phyloP scores from a whole-genome alignment of 139 green algal genomes.

The Chlorella ohadii region DNA sequence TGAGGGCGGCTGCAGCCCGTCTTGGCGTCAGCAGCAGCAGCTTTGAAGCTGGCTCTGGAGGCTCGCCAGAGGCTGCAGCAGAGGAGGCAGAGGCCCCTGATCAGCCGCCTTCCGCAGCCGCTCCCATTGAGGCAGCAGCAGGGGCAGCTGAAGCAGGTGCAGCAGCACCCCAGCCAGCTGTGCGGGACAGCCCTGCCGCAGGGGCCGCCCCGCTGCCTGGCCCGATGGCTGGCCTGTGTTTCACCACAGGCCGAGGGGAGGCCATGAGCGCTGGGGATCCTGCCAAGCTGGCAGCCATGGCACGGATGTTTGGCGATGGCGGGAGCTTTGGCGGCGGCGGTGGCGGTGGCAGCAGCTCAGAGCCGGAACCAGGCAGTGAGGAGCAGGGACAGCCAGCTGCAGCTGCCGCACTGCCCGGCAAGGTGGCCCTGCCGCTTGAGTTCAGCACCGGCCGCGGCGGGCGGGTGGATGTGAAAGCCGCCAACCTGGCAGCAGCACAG shows the following conservation, averaged over 20 bases:
- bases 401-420: background rate
- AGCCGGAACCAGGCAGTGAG: background rate
- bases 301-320: background rate
- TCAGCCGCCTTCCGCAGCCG: background rate
- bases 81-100: background rate
- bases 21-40: background rate
- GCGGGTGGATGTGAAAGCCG: background rate
- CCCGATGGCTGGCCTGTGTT: background rate
- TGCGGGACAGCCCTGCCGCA: background rate
- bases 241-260: background rate
- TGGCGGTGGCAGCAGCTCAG: background rate
- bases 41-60: too few relatives aligned
- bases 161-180: background rate
- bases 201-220: background rate
- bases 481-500: background rate
- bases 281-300: background rate
- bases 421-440: background rate
- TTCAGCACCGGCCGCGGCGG: conserved; percentile 2
- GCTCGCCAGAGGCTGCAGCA: too few relatives aligned
- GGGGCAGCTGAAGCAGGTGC: background rate
- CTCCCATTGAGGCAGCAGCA: background rate
- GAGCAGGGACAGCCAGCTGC: background rate
- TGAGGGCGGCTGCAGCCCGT: background rate
- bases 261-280: background rate
- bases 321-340: background rate